Evolutionary conservation across 2,329 filamentous ascomycete genomes (phyloP), one percentile per base, ranked within the genome.

Genomic region (Teratosphaeriaceae sp.): DNA sequence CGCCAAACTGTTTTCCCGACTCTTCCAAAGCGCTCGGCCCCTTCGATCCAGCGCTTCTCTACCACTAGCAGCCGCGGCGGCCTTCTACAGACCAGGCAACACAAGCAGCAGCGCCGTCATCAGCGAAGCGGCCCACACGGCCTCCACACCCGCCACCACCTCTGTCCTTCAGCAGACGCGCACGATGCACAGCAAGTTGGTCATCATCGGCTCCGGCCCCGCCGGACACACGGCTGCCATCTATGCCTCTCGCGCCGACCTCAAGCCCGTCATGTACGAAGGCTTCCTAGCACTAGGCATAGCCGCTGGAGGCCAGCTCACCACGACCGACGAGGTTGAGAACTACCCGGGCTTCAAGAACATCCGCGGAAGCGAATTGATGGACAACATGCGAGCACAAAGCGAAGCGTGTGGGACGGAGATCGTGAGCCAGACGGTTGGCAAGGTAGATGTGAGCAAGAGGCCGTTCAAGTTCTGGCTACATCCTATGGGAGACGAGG

Each of bases 211-310:
- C 73, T 98, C 92, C 50, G 92, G 92, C 73, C 92, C 92, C 51
- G 92, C 89, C 57, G 92, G 89, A 69, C 92, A 98, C 73, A 98
- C 92, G 36, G 92, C 92, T 49, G 92, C 92, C 66, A 82, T 98
- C 65, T 98, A 98, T 71, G 83, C 96, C 59, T 85, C 89, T 37
- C 85, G 92, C 64, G 92, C 92, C 49, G 90, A 98, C 66, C 72
- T 98, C 64, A 86, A 94, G 69, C 92, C 92, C 50, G 85, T 96
- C 50, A 76, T 98, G 55, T 98, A 97, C 65, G 92, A 98, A 72
- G 92, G 92, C 57, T 95, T 98, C 78, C 82, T 98, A 66, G 92
- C 92, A 58, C 92, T 96, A 63, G 92, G 90, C 61, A 94, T 94
- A 59, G 92, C 92, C 5, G 88, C 92, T 34, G 92, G 92, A 56